Conservation (phyloP, 345 rosid species). For the Hypericum perforatum region DNA sequence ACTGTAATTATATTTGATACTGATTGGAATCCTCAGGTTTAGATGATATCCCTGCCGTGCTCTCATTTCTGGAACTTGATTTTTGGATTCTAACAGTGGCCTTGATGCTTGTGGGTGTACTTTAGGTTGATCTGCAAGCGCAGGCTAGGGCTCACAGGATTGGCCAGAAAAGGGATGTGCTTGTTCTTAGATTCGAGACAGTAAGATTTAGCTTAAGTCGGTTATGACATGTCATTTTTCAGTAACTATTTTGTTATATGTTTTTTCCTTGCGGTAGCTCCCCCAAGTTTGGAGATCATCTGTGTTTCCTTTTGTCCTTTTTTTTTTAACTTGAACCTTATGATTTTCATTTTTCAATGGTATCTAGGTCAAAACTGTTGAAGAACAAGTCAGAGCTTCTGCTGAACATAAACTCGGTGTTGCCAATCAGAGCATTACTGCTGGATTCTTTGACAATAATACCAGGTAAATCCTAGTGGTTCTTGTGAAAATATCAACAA, state of each 20-base stretch:
- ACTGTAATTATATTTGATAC: slow-evolving; percentile 90
- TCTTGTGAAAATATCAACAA: slow-evolving; percentile 6
- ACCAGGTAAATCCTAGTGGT: slow-evolving; percentile 44
- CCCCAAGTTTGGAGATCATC: no score
- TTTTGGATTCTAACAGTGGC: slow-evolving; percentile 9
- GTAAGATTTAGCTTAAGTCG: slow-evolving; percentile 24
- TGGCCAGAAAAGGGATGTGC: slow-evolving; percentile 97
- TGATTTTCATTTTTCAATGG: background rate
- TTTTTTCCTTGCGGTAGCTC: no score
- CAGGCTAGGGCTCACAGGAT: slow-evolving; percentile 96
- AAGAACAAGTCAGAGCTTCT: slow-evolving; percentile 92
- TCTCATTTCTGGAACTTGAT: slow-evolving; percentile 6
- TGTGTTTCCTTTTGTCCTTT: background rate
- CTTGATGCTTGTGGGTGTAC: background rate
- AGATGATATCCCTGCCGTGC: slow-evolving; percentile 9
- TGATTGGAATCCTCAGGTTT: slow-evolving; percentile 96
- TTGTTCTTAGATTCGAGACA: slow-evolving; percentile 90
- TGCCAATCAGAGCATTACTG: slow-evolving; percentile 95
- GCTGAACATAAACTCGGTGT: slow-evolving; percentile 97
- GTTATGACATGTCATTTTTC: no score
- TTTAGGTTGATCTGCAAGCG: slow-evolving; percentile 94
- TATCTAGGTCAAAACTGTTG: slow-evolving; percentile 77
- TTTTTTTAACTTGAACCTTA: background rate
- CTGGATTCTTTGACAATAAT: slow-evolving; percentile 91
- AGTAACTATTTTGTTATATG: no score